A percentile compares a stretch with the other conserved stretches of the same genome.
phyloP scores from a whole-genome alignment of 257 asterid species.

The Gentiana dahurica region DNA sequence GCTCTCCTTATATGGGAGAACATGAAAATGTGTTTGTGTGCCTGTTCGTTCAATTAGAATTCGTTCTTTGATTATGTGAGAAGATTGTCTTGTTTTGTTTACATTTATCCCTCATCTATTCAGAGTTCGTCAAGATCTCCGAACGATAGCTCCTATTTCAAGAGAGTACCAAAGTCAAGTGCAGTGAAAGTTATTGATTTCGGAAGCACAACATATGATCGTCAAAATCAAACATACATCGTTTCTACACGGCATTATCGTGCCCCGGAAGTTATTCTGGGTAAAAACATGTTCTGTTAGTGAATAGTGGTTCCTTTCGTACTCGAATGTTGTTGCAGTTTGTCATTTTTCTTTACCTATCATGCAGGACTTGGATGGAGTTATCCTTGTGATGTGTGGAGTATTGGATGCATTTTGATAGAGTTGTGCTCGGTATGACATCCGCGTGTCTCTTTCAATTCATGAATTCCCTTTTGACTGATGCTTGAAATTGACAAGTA shows the following conservation, averaged over 20 bases:
- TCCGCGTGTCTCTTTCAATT: neutral
- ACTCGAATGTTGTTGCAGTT: too few relatives aligned
- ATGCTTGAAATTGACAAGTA: neutral
- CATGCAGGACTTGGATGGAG: slow-evolving; percentile 72
- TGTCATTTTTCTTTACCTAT: too few relatives aligned
- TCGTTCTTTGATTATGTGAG: neutral
- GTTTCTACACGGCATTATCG: slow-evolving; percentile 88
- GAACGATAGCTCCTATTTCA: slow-evolving; percentile 51
- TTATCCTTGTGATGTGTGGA: slow-evolving; percentile 82
- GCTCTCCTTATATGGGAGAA: neutral
- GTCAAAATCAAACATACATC: slow-evolving; percentile 50
- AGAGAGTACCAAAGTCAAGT: slow-evolving; percentile 75
- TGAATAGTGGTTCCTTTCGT: neutral
- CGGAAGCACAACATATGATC: slow-evolving; percentile 76
- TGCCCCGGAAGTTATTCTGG: slow-evolving; percentile 85
- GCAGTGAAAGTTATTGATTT: slow-evolving; percentile 85
- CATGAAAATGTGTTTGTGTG: neutral
- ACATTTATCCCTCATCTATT: neutral
- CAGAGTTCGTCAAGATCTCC: slow-evolving; percentile 62
- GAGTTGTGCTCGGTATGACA: slow-evolving; percentile 75
- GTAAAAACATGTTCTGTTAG: slow-evolving; percentile 13
- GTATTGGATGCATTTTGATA: slow-evolving; percentile 82
- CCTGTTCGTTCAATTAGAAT: neutral
- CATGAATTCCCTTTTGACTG: neutral
- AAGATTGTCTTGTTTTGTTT: neutral